phyloP scores from a whole-genome alignment of 1,284 basidiomycete species.

The Rhodotorula sp. region DNA sequence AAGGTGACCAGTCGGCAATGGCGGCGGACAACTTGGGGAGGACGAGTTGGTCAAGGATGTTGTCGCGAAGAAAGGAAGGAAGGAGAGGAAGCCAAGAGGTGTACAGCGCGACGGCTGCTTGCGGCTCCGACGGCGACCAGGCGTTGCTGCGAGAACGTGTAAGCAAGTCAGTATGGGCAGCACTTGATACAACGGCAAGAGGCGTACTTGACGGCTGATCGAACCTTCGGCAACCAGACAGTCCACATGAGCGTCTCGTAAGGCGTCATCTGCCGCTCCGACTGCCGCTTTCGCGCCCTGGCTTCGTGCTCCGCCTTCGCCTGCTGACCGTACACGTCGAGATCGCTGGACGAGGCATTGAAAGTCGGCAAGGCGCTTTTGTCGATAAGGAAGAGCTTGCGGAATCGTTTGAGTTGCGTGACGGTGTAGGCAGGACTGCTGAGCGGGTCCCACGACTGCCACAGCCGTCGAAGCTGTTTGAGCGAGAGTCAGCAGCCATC shows the following conservation, averaged over 20 bases:
- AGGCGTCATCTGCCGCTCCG: conserved; percentile 71
- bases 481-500: conserved; percentile 38
- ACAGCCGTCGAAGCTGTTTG: conserved; percentile 30
- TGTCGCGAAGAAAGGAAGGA: conserved; percentile 88
- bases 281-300: conserved; percentile 1
- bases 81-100: conserved; percentile 84
- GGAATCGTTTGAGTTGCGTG: conserved; percentile 49
- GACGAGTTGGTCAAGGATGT: conserved; percentile 90
- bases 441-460: conserved; percentile 41
- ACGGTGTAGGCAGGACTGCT: conserved; percentile 28
- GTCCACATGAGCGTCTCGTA: conserved; percentile 94
- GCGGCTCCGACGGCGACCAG: conserved; percentile 74
- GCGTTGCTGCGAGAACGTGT: conserved; percentile 60
- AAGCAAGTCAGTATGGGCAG: neutral
- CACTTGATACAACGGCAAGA: too few relatives aligned
- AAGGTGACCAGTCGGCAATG: conserved; percentile 75
- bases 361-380: conserved; percentile 44
- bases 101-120: conserved; percentile 74
- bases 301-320: conserved; percentile 41
- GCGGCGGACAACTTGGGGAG: conserved; percentile 84
- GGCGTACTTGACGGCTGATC: conserved; percentile 72
- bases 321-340: conserved; percentile 52
- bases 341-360: conserved; percentile 53
- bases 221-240: conserved; percentile 89
- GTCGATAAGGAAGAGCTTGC: conserved; percentile 64